Evolutionary conservation across 257 asterid species (phyloP).

Genomic region (Anisodus tanguticus): DNA sequence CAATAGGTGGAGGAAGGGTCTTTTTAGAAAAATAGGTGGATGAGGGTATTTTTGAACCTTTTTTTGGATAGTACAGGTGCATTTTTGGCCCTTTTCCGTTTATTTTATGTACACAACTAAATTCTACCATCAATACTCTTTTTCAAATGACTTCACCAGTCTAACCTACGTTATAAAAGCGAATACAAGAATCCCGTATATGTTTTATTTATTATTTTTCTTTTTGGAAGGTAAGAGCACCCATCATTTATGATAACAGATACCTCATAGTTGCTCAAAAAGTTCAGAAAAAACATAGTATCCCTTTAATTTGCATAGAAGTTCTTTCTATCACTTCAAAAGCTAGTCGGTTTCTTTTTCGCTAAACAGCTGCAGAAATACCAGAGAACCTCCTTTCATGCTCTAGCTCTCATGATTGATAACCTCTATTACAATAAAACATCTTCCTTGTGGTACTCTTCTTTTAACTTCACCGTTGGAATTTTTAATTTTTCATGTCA

Average conservation of each 20-base stretch:
- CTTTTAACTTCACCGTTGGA: not conserved
- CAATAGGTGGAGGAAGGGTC: too few species aligned
- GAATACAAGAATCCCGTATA: not conserved
- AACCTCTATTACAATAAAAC: not conserved
- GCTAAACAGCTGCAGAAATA: not conserved
- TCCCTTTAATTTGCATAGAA: not conserved
- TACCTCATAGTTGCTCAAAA: not conserved
- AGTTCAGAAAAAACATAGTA: not conserved
- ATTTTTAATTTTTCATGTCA: not conserved
- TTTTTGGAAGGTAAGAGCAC: not conserved
- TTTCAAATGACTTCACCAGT: conserved; percentile 3
- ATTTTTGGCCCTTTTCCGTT: too few species aligned
- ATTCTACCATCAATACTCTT: not conserved
- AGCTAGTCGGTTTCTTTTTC: not conserved
- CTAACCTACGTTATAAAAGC: not conserved
- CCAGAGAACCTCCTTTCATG: not conserved
- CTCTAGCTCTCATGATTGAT: not conserved
- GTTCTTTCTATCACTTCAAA: conserved; percentile 7
- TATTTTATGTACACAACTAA: not conserved
- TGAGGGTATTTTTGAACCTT: too few species aligned
- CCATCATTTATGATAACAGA: not conserved
- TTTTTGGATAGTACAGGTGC: too few species aligned
- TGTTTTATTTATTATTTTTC: not conserved
- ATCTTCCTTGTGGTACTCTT: not conserved
- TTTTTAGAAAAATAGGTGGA: too few species aligned